A percentile compares a stretch with the other conserved stretches of the same genome.
Evolutionary conservation across 202 grass and related monocot genomes (phyloP).

Genomic region (Thinopyrum obtusiflorum): DNA sequence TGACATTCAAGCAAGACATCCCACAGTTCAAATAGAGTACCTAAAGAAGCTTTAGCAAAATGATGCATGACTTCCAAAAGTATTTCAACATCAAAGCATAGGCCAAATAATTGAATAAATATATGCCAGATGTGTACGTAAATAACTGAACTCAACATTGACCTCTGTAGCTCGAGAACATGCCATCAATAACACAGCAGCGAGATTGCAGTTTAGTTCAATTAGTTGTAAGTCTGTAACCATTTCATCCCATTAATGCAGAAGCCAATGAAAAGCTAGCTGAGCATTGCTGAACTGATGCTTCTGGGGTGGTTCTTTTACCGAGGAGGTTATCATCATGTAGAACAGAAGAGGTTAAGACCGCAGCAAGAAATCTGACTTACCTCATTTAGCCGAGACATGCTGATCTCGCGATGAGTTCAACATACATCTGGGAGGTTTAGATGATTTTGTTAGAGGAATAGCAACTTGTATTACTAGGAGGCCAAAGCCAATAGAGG

Average conservation of each 20-base stretch:
- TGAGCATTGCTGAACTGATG: neutral
- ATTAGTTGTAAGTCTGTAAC: neutral
- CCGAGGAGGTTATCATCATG: neutral
- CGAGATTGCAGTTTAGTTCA: neutral
- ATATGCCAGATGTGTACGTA: neutral
- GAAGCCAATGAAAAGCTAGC: neutral
- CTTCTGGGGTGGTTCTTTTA: neutral
- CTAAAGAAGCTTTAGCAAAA: neutral
- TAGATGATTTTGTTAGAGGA: neutral
- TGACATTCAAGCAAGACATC: neutral
- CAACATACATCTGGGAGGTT: neutral
- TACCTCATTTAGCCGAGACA: neutral
- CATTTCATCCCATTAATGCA: neutral
- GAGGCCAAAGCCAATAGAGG: too few species aligned
- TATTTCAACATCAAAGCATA: neutral
- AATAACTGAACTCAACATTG: neutral
- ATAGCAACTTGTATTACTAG: too few species aligned
- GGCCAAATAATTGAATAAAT: neutral
- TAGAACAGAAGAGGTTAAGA: neutral
- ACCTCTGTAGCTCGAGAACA: neutral
- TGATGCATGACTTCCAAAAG: neutral
- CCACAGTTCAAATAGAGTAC: neutral
- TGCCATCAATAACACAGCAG: neutral
- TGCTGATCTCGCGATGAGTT: neutral
- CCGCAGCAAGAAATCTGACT: neutral